These are phyloP conservation scores for Pleoardoris graminearum DNA, from an alignment of 2,329 filamentous ascomycete genomes.

Conservation along the genomic window DNA sequence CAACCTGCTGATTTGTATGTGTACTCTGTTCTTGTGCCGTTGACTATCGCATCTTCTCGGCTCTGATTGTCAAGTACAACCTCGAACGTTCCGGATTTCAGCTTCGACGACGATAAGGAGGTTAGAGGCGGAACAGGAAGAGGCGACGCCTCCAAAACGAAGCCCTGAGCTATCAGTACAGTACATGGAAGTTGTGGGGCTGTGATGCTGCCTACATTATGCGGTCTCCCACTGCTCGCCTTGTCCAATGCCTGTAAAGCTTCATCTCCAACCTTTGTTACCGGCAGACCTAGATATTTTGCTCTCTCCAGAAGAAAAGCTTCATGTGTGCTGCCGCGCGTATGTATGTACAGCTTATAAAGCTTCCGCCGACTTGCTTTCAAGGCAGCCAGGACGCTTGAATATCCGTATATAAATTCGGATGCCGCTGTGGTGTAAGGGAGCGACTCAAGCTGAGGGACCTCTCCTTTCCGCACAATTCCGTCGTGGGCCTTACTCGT, in stretches of 20 bases:
- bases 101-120: conserved; percentile 57
- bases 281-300: conserved; percentile 51
- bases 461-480: not conserved
- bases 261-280: conserved; percentile 63
- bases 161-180: conserved; percentile 57
- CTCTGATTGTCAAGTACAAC: conserved; percentile 65
- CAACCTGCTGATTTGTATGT: conserved; percentile 47
- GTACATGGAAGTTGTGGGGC: not conserved
- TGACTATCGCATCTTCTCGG: conserved; percentile 72
- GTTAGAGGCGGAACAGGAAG: conserved; percentile 72
- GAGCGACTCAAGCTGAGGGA: conserved; percentile 47
- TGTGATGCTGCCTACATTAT: conserved; percentile 62
- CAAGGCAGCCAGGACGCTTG: conserved; percentile 79
- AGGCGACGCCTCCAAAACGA: conserved; percentile 83
- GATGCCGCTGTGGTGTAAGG: conserved; percentile 84
- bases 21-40: conserved; percentile 65
- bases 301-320: conserved; percentile 24
- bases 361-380: conserved; percentile 69
- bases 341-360: conserved; percentile 77
- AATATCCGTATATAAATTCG: conserved; percentile 86
- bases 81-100: conserved; percentile 38
- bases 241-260: conserved; percentile 76
- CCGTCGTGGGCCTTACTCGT: not conserved
- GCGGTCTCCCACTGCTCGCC: conserved; percentile 78
- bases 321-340: conserved; percentile 22